A percentile compares a stretch with the other conserved stretches of the same genome.
Conservation (phyloP, 176 grass and related monocot species). For the Triticum turgidum region DNA sequence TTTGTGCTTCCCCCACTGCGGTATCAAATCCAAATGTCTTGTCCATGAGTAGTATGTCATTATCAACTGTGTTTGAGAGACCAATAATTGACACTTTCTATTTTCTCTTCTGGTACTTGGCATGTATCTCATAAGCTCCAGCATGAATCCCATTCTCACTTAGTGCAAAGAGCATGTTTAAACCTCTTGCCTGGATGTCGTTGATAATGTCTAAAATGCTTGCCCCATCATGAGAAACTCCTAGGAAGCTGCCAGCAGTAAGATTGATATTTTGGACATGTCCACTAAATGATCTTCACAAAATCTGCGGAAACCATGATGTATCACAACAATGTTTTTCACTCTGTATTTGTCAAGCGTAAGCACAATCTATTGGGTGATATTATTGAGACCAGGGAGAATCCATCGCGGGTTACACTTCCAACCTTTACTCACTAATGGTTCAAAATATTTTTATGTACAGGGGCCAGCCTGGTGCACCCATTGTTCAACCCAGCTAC, state of each 20-base stretch:
- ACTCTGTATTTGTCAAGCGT: constrained; percentile 88
- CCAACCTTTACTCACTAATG: constrained; percentile 71
- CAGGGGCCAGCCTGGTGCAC: constrained; percentile 73
- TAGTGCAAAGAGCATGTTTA: no score
- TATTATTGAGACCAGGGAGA: constrained; percentile 87
- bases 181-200: no score
- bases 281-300: constrained; percentile 60
- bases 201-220: no score
- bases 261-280: constrained; percentile 95
- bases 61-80: constrained; percentile 91
- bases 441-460: constrained; percentile 85
- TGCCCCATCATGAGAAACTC: no score
- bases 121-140: no score
- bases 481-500: constrained; percentile 86
- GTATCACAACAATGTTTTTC: constrained; percentile 88
- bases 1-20: constrained; percentile 91
- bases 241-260: constrained; percentile 50
- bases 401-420: constrained; percentile 53
- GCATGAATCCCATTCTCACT: no score
- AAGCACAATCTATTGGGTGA: constrained; percentile 87
- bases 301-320: constrained; percentile 74
- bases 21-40: constrained; percentile 63
- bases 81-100: constrained; percentile 73
- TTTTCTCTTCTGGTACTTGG: constrained; percentile 82
- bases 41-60: constrained; percentile 71